Evolutionary conservation across 306 rosid genomes (phyloP).

Genomic region (Carpinus fangiana): DNA sequence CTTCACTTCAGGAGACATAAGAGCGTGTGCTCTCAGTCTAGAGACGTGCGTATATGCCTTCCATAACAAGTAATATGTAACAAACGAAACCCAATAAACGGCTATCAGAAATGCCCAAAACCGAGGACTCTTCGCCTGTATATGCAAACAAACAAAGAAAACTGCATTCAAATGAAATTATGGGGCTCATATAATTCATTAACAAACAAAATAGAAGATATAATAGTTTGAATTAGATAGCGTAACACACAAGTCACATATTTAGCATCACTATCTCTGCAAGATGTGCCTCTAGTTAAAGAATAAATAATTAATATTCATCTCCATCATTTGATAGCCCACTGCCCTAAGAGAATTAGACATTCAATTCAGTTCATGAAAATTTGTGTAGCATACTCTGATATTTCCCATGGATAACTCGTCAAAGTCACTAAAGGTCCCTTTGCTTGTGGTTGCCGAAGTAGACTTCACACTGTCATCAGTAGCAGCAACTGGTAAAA

Average conservation of each 20-base stretch:
- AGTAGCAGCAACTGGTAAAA: conserved; percentile 76
- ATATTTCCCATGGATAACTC: conserved; percentile 79
- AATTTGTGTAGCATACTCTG: conserved; percentile 35
- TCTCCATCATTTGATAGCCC: neutral
- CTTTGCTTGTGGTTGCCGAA: conserved; percentile 41
- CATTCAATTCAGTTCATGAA: neutral
- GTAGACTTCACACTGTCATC: conserved; percentile 28
- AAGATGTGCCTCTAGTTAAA: neutral
- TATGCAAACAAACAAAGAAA: conserved; percentile 2
- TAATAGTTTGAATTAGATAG: too few relatives aligned
- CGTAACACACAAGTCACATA: neutral
- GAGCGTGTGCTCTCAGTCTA: conserved; percentile 60
- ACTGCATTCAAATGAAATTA: conserved; percentile 16
- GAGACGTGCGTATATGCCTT: conserved; percentile 73
- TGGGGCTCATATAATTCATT: neutral
- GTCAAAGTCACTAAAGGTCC: conserved; percentile 67
- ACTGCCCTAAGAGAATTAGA: neutral
- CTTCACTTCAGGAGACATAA: conserved; percentile 60
- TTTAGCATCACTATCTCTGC: neutral
- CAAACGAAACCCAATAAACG: conserved; percentile 80
- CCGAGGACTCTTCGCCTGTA: conserved; percentile 58
- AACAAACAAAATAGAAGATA: too few relatives aligned
- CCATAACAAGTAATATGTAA: conserved; percentile 72
- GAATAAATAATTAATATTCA: neutral
- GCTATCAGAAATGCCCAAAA: conserved; percentile 77